A percentile compares a stretch with the other conserved stretches of the same genome.
These are phyloP conservation scores for Coemansia sp. DNA, from an alignment of 192 early-diverging fungal genomes.

Conservation along the genomic window DNA sequence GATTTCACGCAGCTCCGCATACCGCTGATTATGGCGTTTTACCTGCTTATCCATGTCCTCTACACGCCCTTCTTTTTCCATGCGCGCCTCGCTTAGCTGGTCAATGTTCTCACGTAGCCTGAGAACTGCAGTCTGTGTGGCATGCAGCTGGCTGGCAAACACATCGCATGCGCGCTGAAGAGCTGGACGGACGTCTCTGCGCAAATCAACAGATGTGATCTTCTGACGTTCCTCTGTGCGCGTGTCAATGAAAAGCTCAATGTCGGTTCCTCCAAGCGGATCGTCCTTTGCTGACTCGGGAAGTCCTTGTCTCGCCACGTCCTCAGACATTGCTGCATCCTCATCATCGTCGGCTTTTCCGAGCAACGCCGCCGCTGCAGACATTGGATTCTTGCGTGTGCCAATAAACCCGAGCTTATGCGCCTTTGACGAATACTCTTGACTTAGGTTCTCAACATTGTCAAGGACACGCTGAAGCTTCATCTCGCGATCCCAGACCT, in stretches of 20 bases:
- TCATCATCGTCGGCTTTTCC: slow-evolving; percentile 3
- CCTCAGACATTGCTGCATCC: slow-evolving; percentile 19
- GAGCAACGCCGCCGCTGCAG: not conserved
- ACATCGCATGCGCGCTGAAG: slow-evolving; percentile 48
- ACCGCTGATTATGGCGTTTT: slow-evolving; percentile 46
- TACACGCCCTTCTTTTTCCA: slow-evolving; percentile 49
- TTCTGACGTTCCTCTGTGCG: slow-evolving; percentile 40
- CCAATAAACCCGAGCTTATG: slow-evolving; percentile 52
- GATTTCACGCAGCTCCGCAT: slow-evolving; percentile 43
- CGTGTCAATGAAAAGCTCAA: slow-evolving; percentile 43
- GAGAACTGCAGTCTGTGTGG: slow-evolving; percentile 42
- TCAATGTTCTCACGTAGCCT: slow-evolving; percentile 47
- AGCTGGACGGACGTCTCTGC: slow-evolving; percentile 44
- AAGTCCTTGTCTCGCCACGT: not conserved
- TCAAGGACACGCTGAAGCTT: slow-evolving; percentile 68
- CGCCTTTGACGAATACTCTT: slow-evolving; percentile 51
- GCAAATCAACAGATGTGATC: slow-evolving; percentile 50
- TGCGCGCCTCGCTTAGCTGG: slow-evolving; percentile 45
- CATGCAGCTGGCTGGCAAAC: slow-evolving; percentile 48
- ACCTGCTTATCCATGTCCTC: slow-evolving; percentile 53
- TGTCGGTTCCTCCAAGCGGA: slow-evolving; percentile 42
- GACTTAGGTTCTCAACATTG: slow-evolving; percentile 52
- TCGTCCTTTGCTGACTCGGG: slow-evolving; percentile 33
- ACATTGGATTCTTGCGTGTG: slow-evolving; percentile 16
- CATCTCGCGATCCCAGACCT: slow-evolving; percentile 69